Evolutionary conservation across 108 stramenopile species (phyloP).

Genomic region (Bacterosira constricta): DNA sequence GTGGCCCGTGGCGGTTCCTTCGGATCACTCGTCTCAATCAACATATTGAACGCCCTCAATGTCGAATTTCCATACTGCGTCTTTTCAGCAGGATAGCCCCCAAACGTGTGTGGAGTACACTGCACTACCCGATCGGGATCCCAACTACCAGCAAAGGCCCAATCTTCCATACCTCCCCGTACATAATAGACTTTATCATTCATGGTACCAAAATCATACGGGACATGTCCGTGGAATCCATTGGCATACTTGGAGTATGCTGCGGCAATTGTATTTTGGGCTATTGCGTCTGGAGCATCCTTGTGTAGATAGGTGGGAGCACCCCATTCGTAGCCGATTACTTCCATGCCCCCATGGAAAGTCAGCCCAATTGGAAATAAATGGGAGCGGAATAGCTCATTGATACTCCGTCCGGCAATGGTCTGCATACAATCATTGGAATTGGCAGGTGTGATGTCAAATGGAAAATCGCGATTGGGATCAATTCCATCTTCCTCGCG

Average conservation of each 20-base stretch:
- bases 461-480: slow-evolving; percentile 94
- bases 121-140: slow-evolving; percentile 67
- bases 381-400: slow-evolving; percentile 82
- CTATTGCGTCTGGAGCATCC: slow-evolving; percentile 59
- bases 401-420: slow-evolving; percentile 81
- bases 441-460: slow-evolving; percentile 44
- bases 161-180: slow-evolving; percentile 97
- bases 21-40: slow-evolving; percentile 84
- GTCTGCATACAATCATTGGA: slow-evolving; percentile 73
- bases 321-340: slow-evolving; percentile 94
- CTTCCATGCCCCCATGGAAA: slow-evolving; percentile 93
- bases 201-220: slow-evolving; percentile 73
- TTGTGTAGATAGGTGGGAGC: slow-evolving; percentile 43
- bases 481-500: slow-evolving; percentile 69
- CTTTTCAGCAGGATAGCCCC: slow-evolving; percentile 54
- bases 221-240: slow-evolving; percentile 23
- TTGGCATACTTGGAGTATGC: slow-evolving; percentile 61
- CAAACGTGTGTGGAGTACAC: slow-evolving; percentile 66
- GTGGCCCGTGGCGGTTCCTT: slow-evolving; percentile 59
- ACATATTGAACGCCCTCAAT: slow-evolving; percentile 89
- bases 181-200: slow-evolving; percentile 95
- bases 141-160: slow-evolving; percentile 95
- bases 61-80: slow-evolving; percentile 80
- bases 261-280: slow-evolving; percentile 47
- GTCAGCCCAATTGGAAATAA: slow-evolving; percentile 84